These are phyloP conservation scores for Candida orba DNA, from an alignment of 805 yeast species.

Conservation along the genomic window DNA sequence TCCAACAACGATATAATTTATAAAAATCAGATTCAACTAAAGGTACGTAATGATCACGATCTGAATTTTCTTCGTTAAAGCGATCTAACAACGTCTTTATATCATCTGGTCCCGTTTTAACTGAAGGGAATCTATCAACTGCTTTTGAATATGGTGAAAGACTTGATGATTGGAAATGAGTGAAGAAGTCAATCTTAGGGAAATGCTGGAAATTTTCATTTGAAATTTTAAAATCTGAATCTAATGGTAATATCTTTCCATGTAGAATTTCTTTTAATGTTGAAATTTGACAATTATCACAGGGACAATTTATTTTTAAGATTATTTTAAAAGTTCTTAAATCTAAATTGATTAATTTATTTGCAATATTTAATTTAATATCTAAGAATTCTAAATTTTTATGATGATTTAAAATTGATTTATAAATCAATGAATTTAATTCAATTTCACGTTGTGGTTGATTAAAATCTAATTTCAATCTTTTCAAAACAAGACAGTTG, in stretches of 20 bases:
- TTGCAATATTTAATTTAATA: slow-evolving; percentile 23
- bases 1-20: slow-evolving; percentile 28
- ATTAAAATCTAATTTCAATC: slow-evolving; percentile 34
- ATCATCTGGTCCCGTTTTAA: slow-evolving; percentile 34
- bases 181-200: slow-evolving; percentile 30
- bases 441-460: slow-evolving; percentile 28
- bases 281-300: slow-evolving; percentile 13
- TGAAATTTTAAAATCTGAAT: slow-evolving; percentile 23
- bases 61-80: slow-evolving; percentile 20
- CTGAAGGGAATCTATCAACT: slow-evolving; percentile 35
- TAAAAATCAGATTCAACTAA: slow-evolving; percentile 27
- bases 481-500: slow-evolving; percentile 25
- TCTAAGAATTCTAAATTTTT: slow-evolving; percentile 32
- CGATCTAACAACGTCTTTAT: slow-evolving; percentile 23
- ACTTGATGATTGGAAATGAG: slow-evolving; percentile 28
- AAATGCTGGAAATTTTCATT: slow-evolving; percentile 23
- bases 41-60: slow-evolving; percentile 20
- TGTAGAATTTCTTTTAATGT: slow-evolving; percentile 27
- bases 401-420: slow-evolving; percentile 27
- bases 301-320: slow-evolving; percentile 14
- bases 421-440: slow-evolving; percentile 26
- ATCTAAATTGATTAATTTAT: slow-evolving; percentile 16
- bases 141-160: slow-evolving; percentile 37
- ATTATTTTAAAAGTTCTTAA: slow-evolving; percentile 10
- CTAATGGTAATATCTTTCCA: slow-evolving; percentile 27